Evolutionary conservation across 345 rosid species (phyloP), one percentile per base, ranked within the genome.

Genomic region (Citrus trifoliata): DNA sequence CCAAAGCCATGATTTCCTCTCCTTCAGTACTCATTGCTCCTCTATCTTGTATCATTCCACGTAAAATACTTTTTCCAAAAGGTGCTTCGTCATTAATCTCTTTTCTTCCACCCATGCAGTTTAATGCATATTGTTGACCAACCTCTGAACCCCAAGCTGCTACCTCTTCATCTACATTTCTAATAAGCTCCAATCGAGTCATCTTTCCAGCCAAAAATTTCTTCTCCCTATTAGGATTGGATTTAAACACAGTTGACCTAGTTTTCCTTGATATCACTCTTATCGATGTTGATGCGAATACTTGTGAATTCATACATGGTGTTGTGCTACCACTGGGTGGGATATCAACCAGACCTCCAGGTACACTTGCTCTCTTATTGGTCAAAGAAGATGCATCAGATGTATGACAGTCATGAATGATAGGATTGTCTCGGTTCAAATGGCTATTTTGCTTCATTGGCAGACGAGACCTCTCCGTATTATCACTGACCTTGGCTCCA

Each of bases 181-280:
- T 86, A 25, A 70, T 60, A 70, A 74, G 74, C 82, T 63, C 88
- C 76, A 77, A 61, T n/a, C 56, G 82, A 63, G 82, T 76, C 80
- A 81, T 88, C 85, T 81, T 78, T 60, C 58, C 51, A 25, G 76
- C 65, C 53, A 87, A 81, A 76, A 61, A 63, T 79, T 77, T 83
- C 82, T 80, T 79, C 71, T 68, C 59, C 51, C 67, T 80, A 73
- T 67, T 76, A 67, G 64, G 77, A 28, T 82, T 76, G 21, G 88
- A 79, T 71, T 78, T 77, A 69, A 80, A 64, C 73, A 80, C 68
- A 64, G 88, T 78, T 73, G 82, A 81, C 67, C 51, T 65, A 67
- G 78, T 85, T 84, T 81, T 87, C 86, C 90, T 85, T 53, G 70
- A 70, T 68, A 84, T 77, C 35, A 86, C 69, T 70, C 80, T 83